Conservation (phyloP, 495 filamentous ascomycete genomes). For the Hyaloscypha finlandica region DNA sequence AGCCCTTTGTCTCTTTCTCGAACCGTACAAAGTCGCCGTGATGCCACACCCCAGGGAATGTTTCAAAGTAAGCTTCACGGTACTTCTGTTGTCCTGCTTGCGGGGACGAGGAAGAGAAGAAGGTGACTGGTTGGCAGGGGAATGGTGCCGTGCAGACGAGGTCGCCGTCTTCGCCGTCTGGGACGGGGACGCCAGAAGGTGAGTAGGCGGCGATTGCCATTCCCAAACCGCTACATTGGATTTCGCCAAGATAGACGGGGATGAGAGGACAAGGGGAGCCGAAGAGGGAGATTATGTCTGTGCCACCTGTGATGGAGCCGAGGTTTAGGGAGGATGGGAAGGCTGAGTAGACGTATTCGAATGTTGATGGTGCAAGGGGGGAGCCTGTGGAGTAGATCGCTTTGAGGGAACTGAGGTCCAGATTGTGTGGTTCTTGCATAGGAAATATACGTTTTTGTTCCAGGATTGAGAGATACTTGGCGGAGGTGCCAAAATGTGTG, state of each 20-base stretch:
- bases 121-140: constrained; percentile 85
- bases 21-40: constrained; percentile 92
- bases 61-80: constrained; percentile 84
- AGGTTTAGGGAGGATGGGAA: constrained; percentile 66
- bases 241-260: constrained; percentile 86
- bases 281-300: constrained; percentile 92
- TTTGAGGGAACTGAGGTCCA: constrained; percentile 58
- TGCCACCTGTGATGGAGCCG: constrained; percentile 74
- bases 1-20: constrained; percentile 69
- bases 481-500: constrained; percentile 67
- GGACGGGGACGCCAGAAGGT: constrained; percentile 53
- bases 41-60: constrained; percentile 77
- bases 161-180: constrained; percentile 76
- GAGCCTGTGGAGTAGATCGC: constrained; percentile 95
- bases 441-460: constrained; percentile 79
- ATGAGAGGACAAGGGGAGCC: constrained; percentile 81
- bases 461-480: constrained; percentile 87
- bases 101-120: constrained; percentile 63
- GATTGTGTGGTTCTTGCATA: constrained; percentile 40
- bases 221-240: constrained; percentile 86
- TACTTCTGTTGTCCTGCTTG: constrained; percentile 11
- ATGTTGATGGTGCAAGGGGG: constrained; percentile 89
- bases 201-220: constrained; percentile 87
- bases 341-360: constrained; percentile 80
- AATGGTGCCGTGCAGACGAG: constrained; percentile 87